phyloP scores from a whole-genome alignment of 495 filamentous ascomycete species.

The Penicillium goetzii region DNA sequence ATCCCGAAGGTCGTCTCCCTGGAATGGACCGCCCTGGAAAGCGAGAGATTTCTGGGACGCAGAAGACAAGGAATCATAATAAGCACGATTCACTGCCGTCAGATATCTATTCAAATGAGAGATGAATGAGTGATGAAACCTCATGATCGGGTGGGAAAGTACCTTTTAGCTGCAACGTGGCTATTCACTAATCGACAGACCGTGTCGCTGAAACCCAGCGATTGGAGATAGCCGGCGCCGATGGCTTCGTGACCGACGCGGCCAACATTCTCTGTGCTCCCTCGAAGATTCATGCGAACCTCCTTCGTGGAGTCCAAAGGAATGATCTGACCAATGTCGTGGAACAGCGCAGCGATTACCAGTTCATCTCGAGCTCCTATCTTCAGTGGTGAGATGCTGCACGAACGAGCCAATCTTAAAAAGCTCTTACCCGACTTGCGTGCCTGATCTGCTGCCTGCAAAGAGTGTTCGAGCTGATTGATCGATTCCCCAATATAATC shows the following conservation, averaged over 20 bases:
- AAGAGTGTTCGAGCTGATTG: slow-evolving; percentile 50
- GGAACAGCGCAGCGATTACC: slow-evolving; percentile 47
- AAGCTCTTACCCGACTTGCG: slow-evolving; percentile 23
- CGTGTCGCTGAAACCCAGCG: slow-evolving; percentile 43
- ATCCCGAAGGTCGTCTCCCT: slow-evolving; percentile 33
- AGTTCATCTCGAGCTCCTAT: slow-evolving; percentile 40
- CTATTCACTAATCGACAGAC: slow-evolving; percentile 45
- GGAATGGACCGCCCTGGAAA: slow-evolving; percentile 52
- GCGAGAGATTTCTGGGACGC: slow-evolving; percentile 44
- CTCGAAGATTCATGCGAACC: slow-evolving; percentile 34
- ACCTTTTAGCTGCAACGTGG: slow-evolving; percentile 52
- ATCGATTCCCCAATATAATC: slow-evolving; percentile 51
- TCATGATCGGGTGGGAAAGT: slow-evolving; percentile 4
- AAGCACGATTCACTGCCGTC: slow-evolving; percentile 41
- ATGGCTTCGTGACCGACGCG: slow-evolving; percentile 49
- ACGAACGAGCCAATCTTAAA: neutral
- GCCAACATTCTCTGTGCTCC: slow-evolving; percentile 39
- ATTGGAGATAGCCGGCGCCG: slow-evolving; percentile 43
- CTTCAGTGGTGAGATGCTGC: slow-evolving; percentile 12
- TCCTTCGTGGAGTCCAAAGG: slow-evolving; percentile 35
- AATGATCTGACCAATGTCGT: slow-evolving; percentile 52
- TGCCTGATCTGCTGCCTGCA: slow-evolving; percentile 48
- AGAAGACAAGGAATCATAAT: slow-evolving; percentile 42
- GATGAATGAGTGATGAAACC: neutral
- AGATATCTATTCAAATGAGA: slow-evolving; percentile 32